Base-by-base conservation (phyloP, 1,284 basidiomycete genomes). In the Ustanciosporium gigantosporum region DNA sequence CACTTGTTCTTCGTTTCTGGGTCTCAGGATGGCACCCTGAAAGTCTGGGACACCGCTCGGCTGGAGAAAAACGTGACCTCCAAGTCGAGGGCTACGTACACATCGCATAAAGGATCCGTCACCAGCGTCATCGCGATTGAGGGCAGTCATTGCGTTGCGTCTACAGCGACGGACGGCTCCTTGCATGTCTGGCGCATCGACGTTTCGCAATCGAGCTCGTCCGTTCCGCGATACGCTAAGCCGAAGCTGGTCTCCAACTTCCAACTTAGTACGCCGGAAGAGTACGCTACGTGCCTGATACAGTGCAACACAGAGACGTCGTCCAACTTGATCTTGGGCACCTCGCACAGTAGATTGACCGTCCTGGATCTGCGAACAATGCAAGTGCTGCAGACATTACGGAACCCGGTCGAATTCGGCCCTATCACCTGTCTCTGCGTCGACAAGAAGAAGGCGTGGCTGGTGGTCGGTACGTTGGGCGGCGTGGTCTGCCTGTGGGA, bases 401-500 rank as follows among this genome's bases (percentile, higher is more conserved):
- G 88, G 51, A 90, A 93, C 68, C 91, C 92, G 2, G 83, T 86
- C 19, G 89, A 94, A 68, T 84, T 86, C 52, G 94, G 94, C 0
- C 86, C 91, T 0, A 88, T 96, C 42, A 88, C 90, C 0, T 85
- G 86, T 38, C 78, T 95, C 41, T 94, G 90, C 65, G 78, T 91
- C 25, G 90, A 93, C 72, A 25, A 39, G 9, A 84, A 85, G 21
- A 84, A 84, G 21, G 84, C 88, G 4, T 97, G 94, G 94, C 81
- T 92, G 25, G 82, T 94, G 5, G 86, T 89, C 23, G 93, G 91
- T 2, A 94, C 93, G 0, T 85, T 88, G 2, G 84, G 84, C 1
- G 94, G 94, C 4, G 84, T 87, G 8, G 80, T 97, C 6, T 86
- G 87, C 3, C 82, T 97, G 1, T 97, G 93, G 92, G 94, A 98